Conservation (phyloP, 768 basidiomycete genomes). For the Harrya chromipes region DNA sequence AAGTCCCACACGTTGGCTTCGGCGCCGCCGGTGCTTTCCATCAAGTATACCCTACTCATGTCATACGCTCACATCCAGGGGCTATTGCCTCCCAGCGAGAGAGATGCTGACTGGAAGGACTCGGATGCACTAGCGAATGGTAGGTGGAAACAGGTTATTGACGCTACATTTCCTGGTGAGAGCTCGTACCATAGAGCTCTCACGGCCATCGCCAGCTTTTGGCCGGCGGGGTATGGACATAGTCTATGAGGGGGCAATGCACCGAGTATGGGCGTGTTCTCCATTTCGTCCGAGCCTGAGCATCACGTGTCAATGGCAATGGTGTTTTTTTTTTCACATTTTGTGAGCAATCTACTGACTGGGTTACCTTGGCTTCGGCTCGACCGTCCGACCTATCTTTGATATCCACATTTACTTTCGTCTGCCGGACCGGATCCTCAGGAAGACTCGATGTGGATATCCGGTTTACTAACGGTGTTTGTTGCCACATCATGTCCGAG, state of each 20-base stretch:
- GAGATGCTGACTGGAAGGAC: slow-evolving; percentile 34
- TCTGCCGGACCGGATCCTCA: slow-evolving; percentile 63
- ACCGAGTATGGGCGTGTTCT: too few relatives aligned
- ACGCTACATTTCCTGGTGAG: slow-evolving; percentile 23
- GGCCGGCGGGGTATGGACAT: slow-evolving; percentile 5
- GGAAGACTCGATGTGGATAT: too few relatives aligned
- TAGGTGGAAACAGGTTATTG: slow-evolving; percentile 24
- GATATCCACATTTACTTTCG: slow-evolving; percentile 27
- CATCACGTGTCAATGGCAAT: neutral
- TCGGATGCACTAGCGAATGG: slow-evolving; percentile 22
- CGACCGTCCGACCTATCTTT: slow-evolving; percentile 31
- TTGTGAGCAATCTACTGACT: too few relatives aligned
- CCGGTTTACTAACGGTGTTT: too few relatives aligned
- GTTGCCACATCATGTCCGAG: too few relatives aligned
- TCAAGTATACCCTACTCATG: slow-evolving; percentile 40
- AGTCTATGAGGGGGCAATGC: neutral
- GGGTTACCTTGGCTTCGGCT: neutral
- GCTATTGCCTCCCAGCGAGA: slow-evolving; percentile 21
- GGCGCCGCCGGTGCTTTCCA: slow-evolving; percentile 9
- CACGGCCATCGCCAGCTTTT: slow-evolving; percentile 14
- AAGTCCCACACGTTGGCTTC: slow-evolving; percentile 5
- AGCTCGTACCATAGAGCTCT: slow-evolving; percentile 29
- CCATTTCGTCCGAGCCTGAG: neutral
- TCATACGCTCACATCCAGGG: slow-evolving; percentile 39
- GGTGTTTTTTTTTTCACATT: too few relatives aligned